Conservation (phyloP, 306 rosid genomes). For the Gastrolobium bilobum region DNA sequence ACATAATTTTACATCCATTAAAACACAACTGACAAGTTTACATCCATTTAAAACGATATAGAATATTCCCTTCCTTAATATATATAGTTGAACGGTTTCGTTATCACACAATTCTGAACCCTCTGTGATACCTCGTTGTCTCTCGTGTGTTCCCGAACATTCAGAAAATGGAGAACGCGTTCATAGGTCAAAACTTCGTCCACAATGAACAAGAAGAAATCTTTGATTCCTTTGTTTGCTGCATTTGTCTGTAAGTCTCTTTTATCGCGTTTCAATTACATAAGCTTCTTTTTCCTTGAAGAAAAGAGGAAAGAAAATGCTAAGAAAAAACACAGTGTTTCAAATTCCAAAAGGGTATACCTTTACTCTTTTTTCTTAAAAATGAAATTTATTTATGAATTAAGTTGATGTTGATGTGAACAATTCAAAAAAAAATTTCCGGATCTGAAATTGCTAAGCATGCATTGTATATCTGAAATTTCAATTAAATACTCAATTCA, state of each 20-base stretch:
- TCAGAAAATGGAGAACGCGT: slow-evolving; percentile 45
- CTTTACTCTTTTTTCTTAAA: neutral
- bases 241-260: slow-evolving; percentile 77
- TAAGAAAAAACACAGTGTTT: neutral
- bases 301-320: neutral
- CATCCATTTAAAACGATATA: no score
- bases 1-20: no score
- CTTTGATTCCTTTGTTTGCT: slow-evolving; percentile 71
- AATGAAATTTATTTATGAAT: neutral
- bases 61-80: no score
- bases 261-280: neutral
- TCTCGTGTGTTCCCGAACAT: slow-evolving; percentile 28
- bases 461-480: slow-evolving; percentile 8
- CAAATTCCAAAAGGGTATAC: slow-evolving; percentile 9
- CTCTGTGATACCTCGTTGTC: neutral
- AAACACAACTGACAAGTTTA: no score
- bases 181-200: slow-evolving; percentile 44
- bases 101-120: neutral
- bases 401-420: neutral
- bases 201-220: slow-evolving; percentile 54
- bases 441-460: slow-evolving; percentile 22
- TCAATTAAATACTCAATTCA: slow-evolving; percentile 21
- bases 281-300: neutral
- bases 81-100: neutral
- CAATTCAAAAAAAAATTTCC: neutral